These are phyloP conservation scores for Dictyostelium intermedium DNA, from an alignment of 78 protist genomes.

Conservation along the genomic window DNA sequence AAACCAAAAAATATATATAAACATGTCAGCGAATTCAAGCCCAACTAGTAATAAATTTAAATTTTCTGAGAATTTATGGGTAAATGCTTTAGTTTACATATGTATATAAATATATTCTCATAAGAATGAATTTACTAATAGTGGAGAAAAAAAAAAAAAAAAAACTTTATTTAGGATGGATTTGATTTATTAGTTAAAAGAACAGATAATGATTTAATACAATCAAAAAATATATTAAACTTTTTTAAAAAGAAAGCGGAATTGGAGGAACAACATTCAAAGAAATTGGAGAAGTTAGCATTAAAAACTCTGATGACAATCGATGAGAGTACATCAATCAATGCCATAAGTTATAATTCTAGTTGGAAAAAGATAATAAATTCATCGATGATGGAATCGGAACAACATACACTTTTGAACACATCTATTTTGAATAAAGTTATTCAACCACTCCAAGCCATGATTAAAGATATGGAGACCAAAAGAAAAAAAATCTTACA, in stretches of 20 bases:
- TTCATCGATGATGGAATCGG: not conserved
- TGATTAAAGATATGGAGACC: constrained; percentile 58
- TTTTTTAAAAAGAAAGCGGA: constrained; percentile 70
- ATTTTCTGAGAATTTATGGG: constrained; percentile 65
- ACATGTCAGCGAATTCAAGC: not conserved
- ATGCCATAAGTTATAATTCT: not conserved
- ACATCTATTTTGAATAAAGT: constrained; percentile 10
- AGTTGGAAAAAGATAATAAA: constrained; percentile 46
- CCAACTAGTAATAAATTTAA: not conserved
- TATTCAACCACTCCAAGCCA: constrained; percentile 54
- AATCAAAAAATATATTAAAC: constrained; percentile 25
- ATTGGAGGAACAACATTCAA: constrained; percentile 63
- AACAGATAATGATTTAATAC: constrained; percentile 51
- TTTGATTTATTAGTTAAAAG: constrained; percentile 62
- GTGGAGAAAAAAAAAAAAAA: not conserved
- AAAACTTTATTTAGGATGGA: constrained; percentile 42
- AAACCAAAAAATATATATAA: not conserved
- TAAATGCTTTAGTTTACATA: not conserved
- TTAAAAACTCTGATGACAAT: not conserved
- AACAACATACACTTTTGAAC: constrained; percentile 26
- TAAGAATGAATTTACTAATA: not conserved
- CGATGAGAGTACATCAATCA: not conserved
- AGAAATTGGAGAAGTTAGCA: constrained; percentile 56
- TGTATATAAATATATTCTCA: not conserved
- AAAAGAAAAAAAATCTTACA: constrained; percentile 48